Evolutionary conservation across 2,329 filamentous ascomycete species (phyloP), one percentile per base, ranked within the genome.

Genomic region (Neofusicoccum ribis): DNA sequence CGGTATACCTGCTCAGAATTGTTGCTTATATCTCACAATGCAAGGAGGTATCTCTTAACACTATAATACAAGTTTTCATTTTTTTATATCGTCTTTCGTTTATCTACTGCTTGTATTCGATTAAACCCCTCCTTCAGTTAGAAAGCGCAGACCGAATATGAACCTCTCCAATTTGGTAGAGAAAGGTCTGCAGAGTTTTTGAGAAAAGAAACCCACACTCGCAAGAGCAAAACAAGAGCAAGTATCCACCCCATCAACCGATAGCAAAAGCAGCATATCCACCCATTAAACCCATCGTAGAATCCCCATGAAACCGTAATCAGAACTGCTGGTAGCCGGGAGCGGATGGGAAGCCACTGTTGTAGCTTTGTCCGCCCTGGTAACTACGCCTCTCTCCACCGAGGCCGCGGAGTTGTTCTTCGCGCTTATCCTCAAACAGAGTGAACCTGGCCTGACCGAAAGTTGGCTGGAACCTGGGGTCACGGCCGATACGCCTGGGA

Each of bases 401-500:
- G 3, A 44, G n/a, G 14, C 43, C n/a, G 3, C 43, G n/a, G 43
- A n/a, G n/a, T 9, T 41, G 34, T 15, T 60, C 56, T 15, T 60
- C 56, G 17, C 14, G n/a, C 46, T 39, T 17, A 1, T 62, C 59
- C 46, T 62, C 59, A 36, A 27, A 62, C n/a, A 62, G 11, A 9
- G 59, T 62, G 46, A 31, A 62, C 20, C 36, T 41, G 20, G 17
- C 31, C 14, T 51, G 44, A 9, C 47, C 36, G 17, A 62, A 51
- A 11, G 36, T 51, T 11, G 56, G 56, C 17, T 54, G 44, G 56
- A 31, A 66, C 11, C 64, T 60, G 9, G 59, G 64, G n/a, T 66
- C 64, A 20, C 64, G 56, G 36, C 64, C 64, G 9, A 66, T 62
- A 44, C 64, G 56, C 14, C 50, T 49, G 2, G 64, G 64, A 1